Conservation (phyloP, 176 grass and related monocot genomes). For the Eleusine coracana region DNA sequence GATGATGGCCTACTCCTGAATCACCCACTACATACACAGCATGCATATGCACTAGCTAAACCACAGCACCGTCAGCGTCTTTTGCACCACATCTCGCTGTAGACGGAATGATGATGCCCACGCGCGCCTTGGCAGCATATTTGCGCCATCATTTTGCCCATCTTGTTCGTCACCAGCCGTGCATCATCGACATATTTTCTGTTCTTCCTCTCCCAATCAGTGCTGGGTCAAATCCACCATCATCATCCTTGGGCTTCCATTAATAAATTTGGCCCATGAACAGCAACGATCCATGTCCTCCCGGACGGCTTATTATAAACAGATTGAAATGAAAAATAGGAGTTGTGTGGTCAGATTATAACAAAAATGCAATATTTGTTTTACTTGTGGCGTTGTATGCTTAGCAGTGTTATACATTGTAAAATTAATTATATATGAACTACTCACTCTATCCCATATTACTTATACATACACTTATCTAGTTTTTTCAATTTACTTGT, state of each 20-base stretch:
- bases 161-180: not conserved
- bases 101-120: slow-evolving; percentile 37
- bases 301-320: not conserved
- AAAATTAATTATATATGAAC: no score
- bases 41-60: slow-evolving; percentile 12
- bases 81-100: not conserved
- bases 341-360: not conserved
- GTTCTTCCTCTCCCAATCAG: not conserved
- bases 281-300: not conserved
- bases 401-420: not conserved
- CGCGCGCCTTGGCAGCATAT: slow-evolving; percentile 16
- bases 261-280: not conserved
- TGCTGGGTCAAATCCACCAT: not conserved
- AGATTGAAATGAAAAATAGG: not conserved
- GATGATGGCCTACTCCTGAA: slow-evolving; percentile 56
- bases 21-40: slow-evolving; percentile 19
- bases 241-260: not conserved
- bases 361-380: no score
- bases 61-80: slow-evolving; percentile 23
- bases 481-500: no score
- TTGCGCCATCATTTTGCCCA: slow-evolving; percentile 29
- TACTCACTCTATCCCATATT: no score
- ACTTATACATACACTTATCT: no score
- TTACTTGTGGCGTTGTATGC: not conserved
- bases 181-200: not conserved